phyloP scores from a whole-genome alignment of 2,329 filamentous ascomycete species.

The Xylaria digitata region DNA sequence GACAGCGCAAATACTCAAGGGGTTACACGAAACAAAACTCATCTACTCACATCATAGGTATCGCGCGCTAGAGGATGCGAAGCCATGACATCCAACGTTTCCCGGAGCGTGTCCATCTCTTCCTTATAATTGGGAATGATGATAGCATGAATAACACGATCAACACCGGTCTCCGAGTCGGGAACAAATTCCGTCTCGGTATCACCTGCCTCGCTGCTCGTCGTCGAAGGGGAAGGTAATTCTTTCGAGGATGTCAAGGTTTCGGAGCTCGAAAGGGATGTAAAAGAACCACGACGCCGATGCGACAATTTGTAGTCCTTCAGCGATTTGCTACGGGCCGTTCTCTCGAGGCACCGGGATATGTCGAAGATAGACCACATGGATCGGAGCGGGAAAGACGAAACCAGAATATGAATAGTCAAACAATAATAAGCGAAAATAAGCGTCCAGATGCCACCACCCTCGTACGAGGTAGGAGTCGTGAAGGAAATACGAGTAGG shows the following conservation, averaged over 20 bases:
- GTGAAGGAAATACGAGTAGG: constrained; percentile 47
- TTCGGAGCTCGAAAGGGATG: constrained; percentile 67
- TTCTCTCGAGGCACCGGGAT: constrained; percentile 61
- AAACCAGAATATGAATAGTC: constrained; percentile 72
- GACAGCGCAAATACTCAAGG: background rate
- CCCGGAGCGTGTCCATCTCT: constrained; percentile 73
- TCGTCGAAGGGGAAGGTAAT: constrained; percentile 55
- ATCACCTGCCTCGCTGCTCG: constrained; percentile 64
- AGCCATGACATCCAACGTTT: constrained; percentile 75
- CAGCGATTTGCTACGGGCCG: constrained; percentile 58
- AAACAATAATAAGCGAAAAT: constrained; percentile 74
- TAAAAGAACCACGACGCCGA: constrained; percentile 63
- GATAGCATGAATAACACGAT: constrained; percentile 71
- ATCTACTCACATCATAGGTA: constrained; percentile 74
- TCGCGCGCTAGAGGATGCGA: constrained; percentile 71
- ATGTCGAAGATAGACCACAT: constrained; percentile 71
- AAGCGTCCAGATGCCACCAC: constrained; percentile 62
- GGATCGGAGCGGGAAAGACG: constrained; percentile 70
- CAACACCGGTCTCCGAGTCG: constrained; percentile 57
- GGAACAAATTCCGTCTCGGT: constrained; percentile 60
- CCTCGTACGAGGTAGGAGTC: constrained; percentile 50
- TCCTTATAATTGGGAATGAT: constrained; percentile 81
- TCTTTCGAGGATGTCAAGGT: constrained; percentile 62
- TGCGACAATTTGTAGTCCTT: constrained; percentile 60
- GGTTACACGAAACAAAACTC: constrained; percentile 1